phyloP scores from a whole-genome alignment of 2,329 filamentous ascomycete species.

The Leptographium wingfieldii region DNA sequence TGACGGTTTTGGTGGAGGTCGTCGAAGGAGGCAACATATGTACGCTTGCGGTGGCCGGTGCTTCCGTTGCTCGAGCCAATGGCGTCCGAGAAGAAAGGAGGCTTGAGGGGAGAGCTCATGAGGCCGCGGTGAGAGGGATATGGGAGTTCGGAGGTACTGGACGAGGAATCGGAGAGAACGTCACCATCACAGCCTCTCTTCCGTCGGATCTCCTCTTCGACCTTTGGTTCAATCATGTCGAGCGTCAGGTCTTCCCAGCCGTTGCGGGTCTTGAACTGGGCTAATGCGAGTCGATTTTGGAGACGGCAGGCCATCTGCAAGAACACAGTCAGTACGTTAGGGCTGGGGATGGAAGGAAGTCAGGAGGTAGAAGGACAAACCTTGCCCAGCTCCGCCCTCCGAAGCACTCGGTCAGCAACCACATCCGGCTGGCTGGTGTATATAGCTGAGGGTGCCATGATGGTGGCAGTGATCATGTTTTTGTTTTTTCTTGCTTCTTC shows the following conservation, averaged over 20 bases:
- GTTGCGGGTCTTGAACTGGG: constrained; percentile 94
- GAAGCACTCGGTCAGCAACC: constrained; percentile 56
- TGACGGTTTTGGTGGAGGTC: constrained; percentile 15
- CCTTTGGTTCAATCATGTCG: constrained; percentile 71
- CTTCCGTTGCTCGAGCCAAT: constrained; percentile 58
- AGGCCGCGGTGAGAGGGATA: constrained; percentile 50
- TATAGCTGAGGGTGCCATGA: constrained; percentile 15
- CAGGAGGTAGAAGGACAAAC: constrained; percentile 23
- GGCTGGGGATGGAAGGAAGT: background rate
- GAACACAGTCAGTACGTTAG: background rate
- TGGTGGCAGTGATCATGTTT: constrained; percentile 8
- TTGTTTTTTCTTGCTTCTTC: background rate
- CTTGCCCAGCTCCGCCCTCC: constrained; percentile 64
- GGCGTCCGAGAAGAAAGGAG: constrained; percentile 73
- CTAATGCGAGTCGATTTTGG: constrained; percentile 86
- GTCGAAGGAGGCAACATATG: constrained; percentile 47
- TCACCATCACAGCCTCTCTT: constrained; percentile 60
- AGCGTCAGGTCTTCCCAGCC: constrained; percentile 86
- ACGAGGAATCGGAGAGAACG: constrained; percentile 75
- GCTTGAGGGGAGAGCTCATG: constrained; percentile 76
- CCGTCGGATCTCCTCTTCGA: constrained; percentile 66
- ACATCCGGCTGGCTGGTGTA: constrained; percentile 51
- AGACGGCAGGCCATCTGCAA: constrained; percentile 78
- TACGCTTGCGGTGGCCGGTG: constrained; percentile 52
- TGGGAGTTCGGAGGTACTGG: constrained; percentile 65